phyloP scores from a whole-genome alignment of 2,329 filamentous ascomycete species.

The Fusarium aywerte region DNA sequence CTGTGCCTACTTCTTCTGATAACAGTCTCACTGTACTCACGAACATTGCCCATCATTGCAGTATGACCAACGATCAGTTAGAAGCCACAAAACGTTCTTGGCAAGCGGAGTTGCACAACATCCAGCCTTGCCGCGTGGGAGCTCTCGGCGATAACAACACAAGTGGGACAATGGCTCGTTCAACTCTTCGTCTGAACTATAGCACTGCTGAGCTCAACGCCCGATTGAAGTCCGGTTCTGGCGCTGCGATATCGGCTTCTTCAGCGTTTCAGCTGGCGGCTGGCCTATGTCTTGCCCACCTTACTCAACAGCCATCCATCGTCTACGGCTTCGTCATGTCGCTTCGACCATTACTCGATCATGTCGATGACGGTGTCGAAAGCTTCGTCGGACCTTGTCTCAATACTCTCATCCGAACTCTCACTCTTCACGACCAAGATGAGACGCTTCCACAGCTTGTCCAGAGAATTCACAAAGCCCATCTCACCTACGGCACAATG shows the following conservation, averaged over 20 bases:
- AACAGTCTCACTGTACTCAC: neutral
- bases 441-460: constrained; percentile 3
- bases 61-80: neutral
- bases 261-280: constrained; percentile 20
- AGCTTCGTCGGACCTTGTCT: constrained; percentile 20
- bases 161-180: constrained; percentile 2
- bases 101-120: neutral
- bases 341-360: neutral
- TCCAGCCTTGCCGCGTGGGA: constrained; percentile 6
- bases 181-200: neutral
- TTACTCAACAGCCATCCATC: constrained; percentile 1
- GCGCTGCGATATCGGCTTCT: neutral
- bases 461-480: constrained; percentile 3
- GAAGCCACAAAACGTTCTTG: neutral
- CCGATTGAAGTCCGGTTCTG: neutral
- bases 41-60: neutral
- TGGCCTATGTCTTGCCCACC: constrained; percentile 2
- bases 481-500: constrained; percentile 5
- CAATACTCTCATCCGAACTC: constrained; percentile 8
- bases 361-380: neutral
- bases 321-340: constrained; percentile 28
- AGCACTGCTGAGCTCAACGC: constrained; percentile 2
- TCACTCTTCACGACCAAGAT: neutral
- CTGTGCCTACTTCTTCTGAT: rapidly evolving
- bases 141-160: neutral